Conservation (phyloP, 495 filamentous ascomycete genomes). For the Tetracladium marchalianum region DNA sequence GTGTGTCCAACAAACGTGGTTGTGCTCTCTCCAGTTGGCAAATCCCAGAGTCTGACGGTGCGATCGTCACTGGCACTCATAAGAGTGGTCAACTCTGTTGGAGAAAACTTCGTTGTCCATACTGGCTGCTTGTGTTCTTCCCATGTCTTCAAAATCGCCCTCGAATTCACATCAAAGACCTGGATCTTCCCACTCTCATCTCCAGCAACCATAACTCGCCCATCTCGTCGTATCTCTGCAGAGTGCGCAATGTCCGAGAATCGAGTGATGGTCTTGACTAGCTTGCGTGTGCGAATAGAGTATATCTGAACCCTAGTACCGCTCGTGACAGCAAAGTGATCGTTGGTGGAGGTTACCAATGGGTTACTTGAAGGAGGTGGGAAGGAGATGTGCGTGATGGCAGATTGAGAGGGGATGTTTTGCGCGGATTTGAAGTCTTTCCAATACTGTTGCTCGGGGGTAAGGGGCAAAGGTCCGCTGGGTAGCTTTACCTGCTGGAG, state of each 20-base stretch:
- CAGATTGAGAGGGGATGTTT: conserved; percentile 74
- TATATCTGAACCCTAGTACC: conserved; percentile 88
- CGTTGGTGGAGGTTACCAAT: conserved; percentile 36
- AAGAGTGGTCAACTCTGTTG: conserved; percentile 71
- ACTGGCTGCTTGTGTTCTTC: conserved; percentile 90
- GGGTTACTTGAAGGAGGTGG: conserved; percentile 41
- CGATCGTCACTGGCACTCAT: conserved; percentile 84
- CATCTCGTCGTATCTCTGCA: conserved; percentile 80
- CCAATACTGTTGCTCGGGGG: conserved; percentile 93
- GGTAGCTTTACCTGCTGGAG: conserved; percentile 79
- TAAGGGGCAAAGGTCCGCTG: conserved; percentile 57
- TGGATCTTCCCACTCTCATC: conserved; percentile 86
- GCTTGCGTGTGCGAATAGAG: conserved; percentile 77
- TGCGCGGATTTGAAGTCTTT: conserved; percentile 82
- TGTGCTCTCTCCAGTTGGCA: conserved; percentile 66
- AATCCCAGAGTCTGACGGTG: conserved; percentile 88
- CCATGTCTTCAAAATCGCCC: conserved; percentile 95
- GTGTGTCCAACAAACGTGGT: conserved; percentile 77
- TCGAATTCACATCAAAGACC: conserved; percentile 81
- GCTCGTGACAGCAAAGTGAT: conserved; percentile 86
- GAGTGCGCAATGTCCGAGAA: conserved; percentile 84
- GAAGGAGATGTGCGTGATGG: conserved; percentile 81
- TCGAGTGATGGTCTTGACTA: conserved; percentile 82
- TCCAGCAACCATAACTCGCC: conserved; percentile 78
- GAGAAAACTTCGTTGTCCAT: conserved; percentile 82